phyloP scores from a whole-genome alignment of 1,284 basidiomycete genomes.

The Butyriboletus appendiculatus region DNA sequence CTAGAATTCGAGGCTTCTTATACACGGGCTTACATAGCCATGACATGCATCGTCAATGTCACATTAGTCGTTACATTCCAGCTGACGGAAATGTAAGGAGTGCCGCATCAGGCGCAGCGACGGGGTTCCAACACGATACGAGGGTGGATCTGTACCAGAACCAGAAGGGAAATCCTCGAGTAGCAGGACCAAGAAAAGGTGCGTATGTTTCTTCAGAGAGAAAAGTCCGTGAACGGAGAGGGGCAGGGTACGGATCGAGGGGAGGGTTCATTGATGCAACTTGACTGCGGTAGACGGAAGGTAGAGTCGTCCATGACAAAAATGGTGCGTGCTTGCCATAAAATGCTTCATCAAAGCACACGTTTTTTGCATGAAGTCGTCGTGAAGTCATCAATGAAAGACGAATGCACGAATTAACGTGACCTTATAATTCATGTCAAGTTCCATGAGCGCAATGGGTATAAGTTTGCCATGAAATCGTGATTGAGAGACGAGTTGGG shows the following conservation, averaged over 20 bases:
- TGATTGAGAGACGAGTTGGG: not conserved
- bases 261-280: conserved; percentile 1
- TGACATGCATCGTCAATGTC: conserved; percentile 8
- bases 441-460: not conserved
- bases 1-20: conserved; percentile 18
- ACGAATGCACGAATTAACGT: not conserved
- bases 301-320: conserved; percentile 5
- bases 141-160: conserved; percentile 15
- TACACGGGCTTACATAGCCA: conserved; percentile 19
- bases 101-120: conserved; percentile 22
- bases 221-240: conserved; percentile 4
- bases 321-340: conserved; percentile 10
- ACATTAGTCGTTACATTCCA: conserved; percentile 3
- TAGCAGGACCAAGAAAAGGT: conserved; percentile 3
- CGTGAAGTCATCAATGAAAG: conserved; percentile 15
- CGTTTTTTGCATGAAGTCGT: conserved; percentile 28
- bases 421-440: not conserved
- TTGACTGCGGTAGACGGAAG: conserved; percentile 3
- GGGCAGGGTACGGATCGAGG: conserved; percentile 5
- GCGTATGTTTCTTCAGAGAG: not conserved
- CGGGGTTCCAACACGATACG: not conserved
- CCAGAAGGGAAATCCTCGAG: not conserved
- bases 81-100: conserved; percentile 25
- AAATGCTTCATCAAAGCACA: conserved; percentile 5
- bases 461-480: not conserved